Evolutionary conservation across 1,284 basidiomycete species (phyloP).

Genomic region (Irpex sp.): DNA sequence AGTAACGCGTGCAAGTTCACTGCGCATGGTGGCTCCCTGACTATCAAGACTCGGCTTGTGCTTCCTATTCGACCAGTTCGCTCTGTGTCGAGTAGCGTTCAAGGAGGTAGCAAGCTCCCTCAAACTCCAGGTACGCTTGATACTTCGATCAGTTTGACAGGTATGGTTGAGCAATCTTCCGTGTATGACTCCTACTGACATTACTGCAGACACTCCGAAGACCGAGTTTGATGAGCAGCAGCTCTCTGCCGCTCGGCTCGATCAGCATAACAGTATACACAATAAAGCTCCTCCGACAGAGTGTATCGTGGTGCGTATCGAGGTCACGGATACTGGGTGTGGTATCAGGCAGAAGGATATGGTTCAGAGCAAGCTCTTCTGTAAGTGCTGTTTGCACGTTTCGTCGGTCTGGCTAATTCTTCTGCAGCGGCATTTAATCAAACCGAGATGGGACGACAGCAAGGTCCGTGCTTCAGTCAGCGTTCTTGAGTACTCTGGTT

Average conservation of each 20-base stretch:
- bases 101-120: not conserved
- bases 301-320: conserved; percentile 73
- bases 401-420: not conserved
- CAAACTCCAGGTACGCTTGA: not conserved
- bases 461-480: conserved; percentile 39
- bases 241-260: conserved; percentile 40
- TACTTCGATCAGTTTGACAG: not conserved
- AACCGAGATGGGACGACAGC: conserved; percentile 77
- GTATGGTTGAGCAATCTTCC: not conserved
- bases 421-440: conserved; percentile 69
- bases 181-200: not conserved
- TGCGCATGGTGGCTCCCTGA: conserved; percentile 63
- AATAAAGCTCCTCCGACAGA: conserved; percentile 38
- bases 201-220: not conserved
- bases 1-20: conserved; percentile 86
- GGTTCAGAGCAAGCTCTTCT: conserved; percentile 68
- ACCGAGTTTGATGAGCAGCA: conserved; percentile 21
- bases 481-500: not conserved
- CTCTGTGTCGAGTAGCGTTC: not conserved
- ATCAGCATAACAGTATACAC: conserved; percentile 45
- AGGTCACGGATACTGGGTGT: conserved; percentile 78
- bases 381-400: conserved; percentile 38
- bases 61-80: conserved; percentile 28
- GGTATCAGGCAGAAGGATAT: conserved; percentile 76
- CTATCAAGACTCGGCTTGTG: conserved; percentile 57